Percentiles rank a stretch among this genome's conserved stretches.
Evolutionary conservation across 2,329 filamentous ascomycete genomes (phyloP).

Genomic region (Fusarium liriodendri): DNA sequence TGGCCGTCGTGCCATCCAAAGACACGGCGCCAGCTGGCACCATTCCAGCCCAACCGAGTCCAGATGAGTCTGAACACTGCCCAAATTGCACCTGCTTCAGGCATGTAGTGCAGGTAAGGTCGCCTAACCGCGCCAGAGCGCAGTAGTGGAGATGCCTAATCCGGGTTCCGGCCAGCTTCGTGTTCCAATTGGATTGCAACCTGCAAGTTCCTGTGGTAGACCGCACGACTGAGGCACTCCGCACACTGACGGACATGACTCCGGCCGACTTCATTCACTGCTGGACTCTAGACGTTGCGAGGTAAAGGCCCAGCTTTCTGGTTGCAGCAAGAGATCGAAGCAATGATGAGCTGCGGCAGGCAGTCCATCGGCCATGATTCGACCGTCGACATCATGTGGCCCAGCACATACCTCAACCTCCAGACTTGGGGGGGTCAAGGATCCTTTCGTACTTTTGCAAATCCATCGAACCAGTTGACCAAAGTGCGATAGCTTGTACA

Average conservation of each 20-base stretch:
- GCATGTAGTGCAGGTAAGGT: conserved; percentile 35
- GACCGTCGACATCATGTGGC: background rate
- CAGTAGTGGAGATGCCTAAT: conserved; percentile 38
- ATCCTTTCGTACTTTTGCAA: conserved; percentile 77
- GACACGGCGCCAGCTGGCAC: conserved; percentile 61
- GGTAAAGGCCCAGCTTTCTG: background rate
- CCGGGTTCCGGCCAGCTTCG: conserved; percentile 35
- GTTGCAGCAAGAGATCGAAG: conserved; percentile 5
- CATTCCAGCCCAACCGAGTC: conserved; percentile 40
- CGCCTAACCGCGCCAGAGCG: conserved; percentile 34
- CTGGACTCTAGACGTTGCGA: background rate
- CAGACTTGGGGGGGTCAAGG: conserved; percentile 45
- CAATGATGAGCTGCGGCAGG: background rate
- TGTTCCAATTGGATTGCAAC: conserved; percentile 40
- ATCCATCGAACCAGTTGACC: conserved; percentile 79
- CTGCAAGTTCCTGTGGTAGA: conserved; percentile 32
- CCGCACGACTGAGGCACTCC: conserved; percentile 13
- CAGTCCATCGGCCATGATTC: background rate
- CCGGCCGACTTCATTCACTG: conserved; percentile 23
- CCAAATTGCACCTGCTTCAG: conserved; percentile 34
- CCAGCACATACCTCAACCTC: background rate
- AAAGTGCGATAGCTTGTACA: conserved; percentile 82
- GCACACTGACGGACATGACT: conserved; percentile 12
- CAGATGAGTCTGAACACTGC: conserved; percentile 36
- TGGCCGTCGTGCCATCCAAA: conserved; percentile 52